Percentiles rank a stretch among this genome's conserved stretches.
Conservation (phyloP, 164 flowering plant genomes). For the Aristolochia californica region DNA sequence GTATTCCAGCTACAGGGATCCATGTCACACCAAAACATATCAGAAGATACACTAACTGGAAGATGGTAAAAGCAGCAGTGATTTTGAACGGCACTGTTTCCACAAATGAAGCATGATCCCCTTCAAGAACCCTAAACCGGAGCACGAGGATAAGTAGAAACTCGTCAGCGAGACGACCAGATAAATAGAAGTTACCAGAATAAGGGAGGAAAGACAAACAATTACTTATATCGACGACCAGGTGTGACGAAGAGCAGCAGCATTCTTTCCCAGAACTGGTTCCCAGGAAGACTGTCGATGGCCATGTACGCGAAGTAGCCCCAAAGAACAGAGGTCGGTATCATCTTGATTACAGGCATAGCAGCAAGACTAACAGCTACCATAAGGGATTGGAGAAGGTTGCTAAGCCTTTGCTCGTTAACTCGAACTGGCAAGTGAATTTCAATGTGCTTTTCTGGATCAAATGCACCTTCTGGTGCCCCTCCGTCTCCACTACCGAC, state of each 20-base stretch:
- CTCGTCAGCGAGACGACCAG: no score
- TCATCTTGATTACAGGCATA: conserved; percentile 41
- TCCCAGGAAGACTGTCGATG: conserved; percentile 76
- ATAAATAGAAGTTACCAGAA: no score
- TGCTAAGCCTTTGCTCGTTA: conserved; percentile 70
- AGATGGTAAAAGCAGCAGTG: conserved; percentile 48
- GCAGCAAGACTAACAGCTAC: conserved; percentile 35
- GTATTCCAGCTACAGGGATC: conserved; percentile 82
- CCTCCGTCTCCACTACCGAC: conserved; percentile 23
- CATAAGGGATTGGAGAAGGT: conserved; percentile 54
- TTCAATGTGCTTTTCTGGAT: conserved; percentile 64
- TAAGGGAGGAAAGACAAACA: not conserved
- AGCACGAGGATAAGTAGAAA: no score
- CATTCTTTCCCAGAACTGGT: conserved; percentile 74
- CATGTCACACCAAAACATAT: conserved; percentile 72
- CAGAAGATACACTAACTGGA: conserved; percentile 46
- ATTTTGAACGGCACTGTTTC: conserved; percentile 60
- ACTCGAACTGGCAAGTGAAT: conserved; percentile 65
- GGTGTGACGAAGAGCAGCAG: conserved; percentile 54
- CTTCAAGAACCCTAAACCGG: conserved; percentile 44
- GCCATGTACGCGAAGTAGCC: conserved; percentile 83
- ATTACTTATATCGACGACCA: conserved; percentile 51
- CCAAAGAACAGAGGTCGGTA: conserved; percentile 62
- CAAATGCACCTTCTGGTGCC: conserved; percentile 22
- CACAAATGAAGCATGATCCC: conserved; percentile 56